phyloP scores from a whole-genome alignment of 495 filamentous ascomycete species.

The Xylaria castorea region DNA sequence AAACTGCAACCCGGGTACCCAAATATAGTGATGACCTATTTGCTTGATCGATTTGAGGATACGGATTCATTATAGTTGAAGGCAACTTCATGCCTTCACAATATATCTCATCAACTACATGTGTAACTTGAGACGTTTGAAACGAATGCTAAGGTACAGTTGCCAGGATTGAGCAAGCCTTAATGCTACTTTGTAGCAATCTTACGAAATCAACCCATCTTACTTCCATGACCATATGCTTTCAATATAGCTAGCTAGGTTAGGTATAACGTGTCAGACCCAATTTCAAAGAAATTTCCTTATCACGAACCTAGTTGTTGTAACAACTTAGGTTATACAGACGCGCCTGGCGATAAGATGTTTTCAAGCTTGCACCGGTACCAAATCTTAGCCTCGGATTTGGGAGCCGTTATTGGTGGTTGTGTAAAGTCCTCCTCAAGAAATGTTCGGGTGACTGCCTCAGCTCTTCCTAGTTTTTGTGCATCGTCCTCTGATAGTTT shows the following conservation, averaged over 20 bases:
- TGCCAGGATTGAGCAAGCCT: not conserved
- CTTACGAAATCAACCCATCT: not conserved
- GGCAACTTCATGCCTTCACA: not conserved
- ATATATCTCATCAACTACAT: not conserved
- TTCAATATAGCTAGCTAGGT: not conserved
- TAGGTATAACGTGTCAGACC: not conserved
- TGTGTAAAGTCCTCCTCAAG: slow-evolving; percentile 37
- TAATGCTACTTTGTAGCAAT: slow-evolving; percentile 2
- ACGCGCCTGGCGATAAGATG: slow-evolving; percentile 19
- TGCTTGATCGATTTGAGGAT: not conserved
- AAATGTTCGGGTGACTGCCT: slow-evolving; percentile 36
- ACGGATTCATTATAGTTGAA: not conserved
- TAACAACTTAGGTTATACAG: not conserved
- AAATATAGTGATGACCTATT: not conserved
- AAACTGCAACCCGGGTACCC: not conserved
- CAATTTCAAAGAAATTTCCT: not conserved
- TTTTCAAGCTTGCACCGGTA: slow-evolving; percentile 35
- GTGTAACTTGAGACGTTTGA: not conserved
- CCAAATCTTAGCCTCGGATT: slow-evolving; percentile 16
- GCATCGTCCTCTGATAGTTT: slow-evolving; percentile 65
- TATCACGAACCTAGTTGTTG: not conserved
- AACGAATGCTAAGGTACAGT: not conserved
- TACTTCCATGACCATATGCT: not conserved
- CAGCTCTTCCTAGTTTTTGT: slow-evolving; percentile 68
- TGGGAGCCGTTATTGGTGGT: slow-evolving; percentile 24